Evolutionary conservation across 495 filamentous ascomycete species (phyloP).

Genomic region (Evansstolkia leycettana): DNA sequence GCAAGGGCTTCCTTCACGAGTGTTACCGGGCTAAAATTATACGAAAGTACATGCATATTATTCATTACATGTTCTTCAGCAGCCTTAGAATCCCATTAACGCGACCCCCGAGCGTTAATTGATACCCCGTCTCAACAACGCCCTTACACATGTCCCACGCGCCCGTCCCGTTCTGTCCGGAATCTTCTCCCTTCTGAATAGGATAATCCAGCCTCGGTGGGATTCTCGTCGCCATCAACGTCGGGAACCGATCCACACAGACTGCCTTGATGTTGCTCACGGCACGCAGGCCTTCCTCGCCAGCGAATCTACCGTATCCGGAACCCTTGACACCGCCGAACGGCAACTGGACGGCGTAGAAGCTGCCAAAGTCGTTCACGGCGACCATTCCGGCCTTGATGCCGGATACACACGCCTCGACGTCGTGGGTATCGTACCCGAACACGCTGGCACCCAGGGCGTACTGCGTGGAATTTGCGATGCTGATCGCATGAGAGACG

Average conservation of each 20-base stretch:
- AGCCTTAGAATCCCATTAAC: constrained; percentile 36
- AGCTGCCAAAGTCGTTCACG: constrained; percentile 88
- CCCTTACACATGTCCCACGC: constrained; percentile 50
- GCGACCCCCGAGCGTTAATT: constrained; percentile 34
- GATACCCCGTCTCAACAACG: constrained; percentile 52
- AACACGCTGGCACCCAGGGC: constrained; percentile 78
- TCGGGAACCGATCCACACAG: constrained; percentile 58
- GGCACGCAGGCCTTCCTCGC: constrained; percentile 72
- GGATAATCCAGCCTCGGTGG: constrained; percentile 73
- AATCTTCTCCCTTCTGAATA: constrained; percentile 37
- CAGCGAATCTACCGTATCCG: constrained; percentile 89
- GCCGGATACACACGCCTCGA: constrained; percentile 48
- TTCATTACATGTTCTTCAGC: constrained; percentile 30
- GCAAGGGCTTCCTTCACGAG: too few relatives aligned
- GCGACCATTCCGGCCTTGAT: constrained; percentile 81
- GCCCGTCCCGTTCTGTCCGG: constrained; percentile 35
- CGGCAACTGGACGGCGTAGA: constrained; percentile 83
- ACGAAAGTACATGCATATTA: constrained; percentile 1
- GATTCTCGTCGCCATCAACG: constrained; percentile 55
- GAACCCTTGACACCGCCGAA: constrained; percentile 82
- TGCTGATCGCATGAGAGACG: constrained; percentile 47
- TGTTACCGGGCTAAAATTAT: too few relatives aligned
- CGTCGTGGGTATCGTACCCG: constrained; percentile 36
- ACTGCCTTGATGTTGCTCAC: constrained; percentile 81
- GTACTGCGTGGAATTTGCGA: constrained; percentile 68